Conservation (phyloP, 257 asterid species). For the Solanum infundibuliforme region DNA sequence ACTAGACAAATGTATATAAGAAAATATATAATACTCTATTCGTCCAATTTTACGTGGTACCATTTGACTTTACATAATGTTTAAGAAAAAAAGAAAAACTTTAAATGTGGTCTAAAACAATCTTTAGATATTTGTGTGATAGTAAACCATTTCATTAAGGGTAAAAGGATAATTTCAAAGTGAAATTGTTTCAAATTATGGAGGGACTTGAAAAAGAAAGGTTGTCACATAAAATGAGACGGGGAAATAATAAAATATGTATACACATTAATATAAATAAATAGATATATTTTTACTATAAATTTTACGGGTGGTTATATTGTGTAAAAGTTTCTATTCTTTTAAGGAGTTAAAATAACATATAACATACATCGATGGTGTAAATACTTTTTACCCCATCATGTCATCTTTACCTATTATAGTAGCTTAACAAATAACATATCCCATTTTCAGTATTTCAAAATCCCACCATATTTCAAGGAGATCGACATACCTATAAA, state of each 20-base stretch:
- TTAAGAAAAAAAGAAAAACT: too few relatives aligned
- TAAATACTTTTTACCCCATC: background rate
- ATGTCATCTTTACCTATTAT: background rate
- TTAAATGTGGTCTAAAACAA: too few relatives aligned
- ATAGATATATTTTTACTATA: background rate
- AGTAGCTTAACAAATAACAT: background rate
- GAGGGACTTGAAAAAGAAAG: too few relatives aligned
- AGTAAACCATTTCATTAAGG: too few relatives aligned
- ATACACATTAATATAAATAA: too few relatives aligned
- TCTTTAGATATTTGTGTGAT: too few relatives aligned
- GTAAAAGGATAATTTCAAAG: too few relatives aligned
- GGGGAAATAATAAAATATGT: too few relatives aligned
- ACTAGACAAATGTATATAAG: background rate
- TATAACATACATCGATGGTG: background rate
- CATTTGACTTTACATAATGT: too few relatives aligned
- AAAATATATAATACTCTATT: background rate
- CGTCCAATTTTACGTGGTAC: too few relatives aligned
- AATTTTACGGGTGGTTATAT: background rate
- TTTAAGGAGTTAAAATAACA: background rate
- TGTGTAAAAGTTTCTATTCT: background rate
- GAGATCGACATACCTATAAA: background rate
- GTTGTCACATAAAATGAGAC: too few relatives aligned
- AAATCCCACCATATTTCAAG: background rate
- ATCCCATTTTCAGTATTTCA: background rate
- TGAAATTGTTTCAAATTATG: too few relatives aligned